Base-by-base conservation (phyloP, 345 rosid species). In the Isatis tinctoria region DNA sequence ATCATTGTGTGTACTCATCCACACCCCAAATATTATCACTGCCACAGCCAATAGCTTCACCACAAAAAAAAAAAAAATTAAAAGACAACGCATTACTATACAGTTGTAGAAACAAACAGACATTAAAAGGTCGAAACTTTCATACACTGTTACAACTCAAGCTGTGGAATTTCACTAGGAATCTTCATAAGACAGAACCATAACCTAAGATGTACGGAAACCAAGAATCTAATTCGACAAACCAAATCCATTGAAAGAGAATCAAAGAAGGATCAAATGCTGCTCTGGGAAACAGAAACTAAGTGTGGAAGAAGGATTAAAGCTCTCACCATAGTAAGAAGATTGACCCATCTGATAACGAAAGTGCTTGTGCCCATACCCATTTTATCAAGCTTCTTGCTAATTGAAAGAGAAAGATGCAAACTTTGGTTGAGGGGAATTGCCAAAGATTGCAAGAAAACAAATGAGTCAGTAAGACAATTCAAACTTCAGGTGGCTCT, bases 1-100 rank as follows among this genome's bases (percentile, higher is more conserved):
- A 78, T 94, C 98, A 47, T 88, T 83, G 70, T 89, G 96, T 69
- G 93, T 84, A 85, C 96, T 89, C 96, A 94, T 88, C 98, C 97
- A 94, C 60, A 91, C 93, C 60, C 97, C 98, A 72, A 87, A 91
- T 43, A 87, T 81, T 45, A 89, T 73, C 36, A 94, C 84, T 75
- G 84, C 85, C 67, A 87, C 78, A 33, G 96, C 91, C 81, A 91
- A 73, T 54, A 94, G 85, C 98, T 94, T 83, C 88, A 80, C 59
- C 64, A 77, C 60, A 59, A 77, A 60, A 77, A 54, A 54, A 77
- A 57, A n/a, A n/a, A n/a, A 44, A 39, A 27, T 9, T 43, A 10
- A 39, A 6, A 51, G 17, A 75, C 4, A 22, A 54, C 13, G 59
- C 32, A 82, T 36, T 43, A 53, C 30, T 32, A 60, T 3, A 20